Evolutionary conservation across 441 rosid species (phyloP), one percentile per base, ranked within the genome.

Genomic region (Mallotus repandus): DNA sequence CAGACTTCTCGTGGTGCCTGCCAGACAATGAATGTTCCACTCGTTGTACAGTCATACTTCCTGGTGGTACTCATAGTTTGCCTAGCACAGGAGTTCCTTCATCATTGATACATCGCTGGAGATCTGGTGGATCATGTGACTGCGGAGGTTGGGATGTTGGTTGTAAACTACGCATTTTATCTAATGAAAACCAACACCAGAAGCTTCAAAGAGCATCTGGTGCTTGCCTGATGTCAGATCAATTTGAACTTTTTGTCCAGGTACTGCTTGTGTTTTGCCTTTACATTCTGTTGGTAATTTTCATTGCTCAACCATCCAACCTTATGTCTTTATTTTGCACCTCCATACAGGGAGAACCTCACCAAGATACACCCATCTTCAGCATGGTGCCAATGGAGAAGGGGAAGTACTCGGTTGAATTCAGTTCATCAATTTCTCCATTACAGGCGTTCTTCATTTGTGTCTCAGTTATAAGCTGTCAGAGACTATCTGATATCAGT

Each of bases 81-180:
- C 92, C 93, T 21, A 80, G 74, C 71, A 85, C 85, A 46, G 81
- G 91, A 69, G 81, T 64, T 21, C 98, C 97, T 75, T 81, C 90
- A 1, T 82, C 94, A 13, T 74, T 94, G 84, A 81, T 92, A 67
- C 71, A 84, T 6, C 76, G 97, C 43, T 94, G 97, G 97, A 89
- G 68, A 72, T 79, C 86, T 9, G 91, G 96, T 71, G 97, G 97
- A 70, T 70, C 81, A 32, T 94, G 98, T n/a, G 97, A 94, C 71
- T 94, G 98, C 72, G 98, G 98, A 58, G 98, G 98, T 35, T 94
- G 98, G 98, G 98, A 94, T 84, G 84, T 92, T 12, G 98, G 97
- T 69, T 94, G 98, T 78, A 85, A 87, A 74, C 82, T 90, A 2
- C 81, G 86, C 8, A 72, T 86, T 18, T 83, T 94, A 57, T 79